Conservation (phyloP, 768 basidiomycete species). For the Tubosaeta sp. region DNA sequence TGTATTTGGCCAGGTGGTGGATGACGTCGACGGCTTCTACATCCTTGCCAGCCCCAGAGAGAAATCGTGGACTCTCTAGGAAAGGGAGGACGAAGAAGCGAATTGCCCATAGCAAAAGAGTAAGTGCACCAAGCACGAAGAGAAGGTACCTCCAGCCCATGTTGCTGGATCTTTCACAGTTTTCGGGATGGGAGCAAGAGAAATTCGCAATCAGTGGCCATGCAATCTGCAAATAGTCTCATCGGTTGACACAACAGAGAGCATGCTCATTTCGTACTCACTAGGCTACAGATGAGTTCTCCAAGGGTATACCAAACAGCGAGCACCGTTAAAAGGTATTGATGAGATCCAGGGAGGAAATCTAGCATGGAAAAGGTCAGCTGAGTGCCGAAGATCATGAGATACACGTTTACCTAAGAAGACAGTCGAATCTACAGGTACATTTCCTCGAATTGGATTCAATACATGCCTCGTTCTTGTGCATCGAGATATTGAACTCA, state of each 20-base stretch:
- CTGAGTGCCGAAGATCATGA: not conserved
- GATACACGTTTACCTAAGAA: slow-evolving; percentile 38
- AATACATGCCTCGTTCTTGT: not conserved
- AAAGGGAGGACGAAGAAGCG: slow-evolving; percentile 52
- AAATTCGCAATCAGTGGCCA: slow-evolving; percentile 58
- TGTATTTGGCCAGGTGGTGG: slow-evolving; percentile 47
- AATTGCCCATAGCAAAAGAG: slow-evolving; percentile 47
- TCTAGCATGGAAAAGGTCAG: slow-evolving; percentile 31
- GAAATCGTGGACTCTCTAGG: slow-evolving; percentile 55
- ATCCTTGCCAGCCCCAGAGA: slow-evolving; percentile 51
- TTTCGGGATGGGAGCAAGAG: slow-evolving; percentile 38
- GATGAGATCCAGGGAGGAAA: slow-evolving; percentile 49
- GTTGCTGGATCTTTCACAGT: slow-evolving; percentile 43
- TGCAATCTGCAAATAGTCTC: slow-evolving; percentile 38
- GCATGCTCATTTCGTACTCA: slow-evolving; percentile 14
- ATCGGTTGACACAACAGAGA: not conserved
- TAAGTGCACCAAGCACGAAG: slow-evolving; percentile 49
- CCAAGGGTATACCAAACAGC: slow-evolving; percentile 60
- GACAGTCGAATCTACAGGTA: slow-evolving; percentile 52
- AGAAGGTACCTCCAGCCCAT: slow-evolving; percentile 66
- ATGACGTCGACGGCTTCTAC: slow-evolving; percentile 47
- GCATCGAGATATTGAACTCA: slow-evolving; percentile 5
- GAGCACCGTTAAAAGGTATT: slow-evolving; percentile 54
- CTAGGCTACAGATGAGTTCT: slow-evolving; percentile 47
- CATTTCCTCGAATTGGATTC: slow-evolving; percentile 35